Base-by-base conservation (phyloP, 106 monocot genomes). In the Apostasia shenzhenica region DNA sequence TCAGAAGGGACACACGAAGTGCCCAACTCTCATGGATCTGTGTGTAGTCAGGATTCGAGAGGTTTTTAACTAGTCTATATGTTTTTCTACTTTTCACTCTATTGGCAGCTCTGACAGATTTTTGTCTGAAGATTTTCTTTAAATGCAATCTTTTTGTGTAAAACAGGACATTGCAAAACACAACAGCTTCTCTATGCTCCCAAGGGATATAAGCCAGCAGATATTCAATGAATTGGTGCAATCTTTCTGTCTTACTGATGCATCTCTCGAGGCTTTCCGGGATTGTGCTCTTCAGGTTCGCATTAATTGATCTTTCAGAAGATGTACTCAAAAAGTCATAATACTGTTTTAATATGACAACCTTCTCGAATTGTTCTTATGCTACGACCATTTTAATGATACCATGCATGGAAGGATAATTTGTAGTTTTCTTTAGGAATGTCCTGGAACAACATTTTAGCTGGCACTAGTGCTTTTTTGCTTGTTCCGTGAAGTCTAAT, bases 121-220 rank as follows among this genome's bases (percentile, higher is more conserved):
- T 5, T 7, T 40, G 6, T 26, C 26, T 26, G 26, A 26, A 26
- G 26, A 26, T 26, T 26, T 26, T 26, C 26, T 26, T 26, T 26
- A 26, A 26, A 26, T 26, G 26, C 26, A 26, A 26, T 26, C 26
- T 26, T 26, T 26, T 26, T 26, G 26, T 26, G 26, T 26, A 26
- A 26, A 52, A 47, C 88, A 99, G 99, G 93, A 99, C 57, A 88
- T 99, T n/a, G 77, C 59, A 39, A 83, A 64, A 54, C 93, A 99
- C 61, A 78, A 9, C 48, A 85, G 76, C 75, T 99, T 99, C 70
- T 79, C 87, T 45, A 75, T 88, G 90, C 85, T 99, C 45, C 99
- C 99, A 39, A 93, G 87, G 67, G 99, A 99, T 80, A 76, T 99
- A 66, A 93, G 99, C 75, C 99, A 99, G 76, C 93, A 90, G 68